Evolutionary conservation across 2,329 filamentous ascomycete species (phyloP).

Genomic region (Xylariales sp.): DNA sequence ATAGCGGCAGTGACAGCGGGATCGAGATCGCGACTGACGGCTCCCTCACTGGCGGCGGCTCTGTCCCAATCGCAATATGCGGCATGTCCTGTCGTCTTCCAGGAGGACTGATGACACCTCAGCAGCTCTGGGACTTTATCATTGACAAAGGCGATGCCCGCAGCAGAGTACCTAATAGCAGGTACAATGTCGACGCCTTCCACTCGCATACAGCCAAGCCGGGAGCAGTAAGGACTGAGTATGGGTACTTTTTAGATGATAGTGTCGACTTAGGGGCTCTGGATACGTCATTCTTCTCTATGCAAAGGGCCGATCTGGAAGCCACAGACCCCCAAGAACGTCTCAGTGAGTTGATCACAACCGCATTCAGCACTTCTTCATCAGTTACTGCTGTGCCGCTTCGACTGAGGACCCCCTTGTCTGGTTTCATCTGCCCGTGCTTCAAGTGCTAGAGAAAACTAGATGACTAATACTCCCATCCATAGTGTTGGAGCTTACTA

Average conservation of each 20-base stretch:
- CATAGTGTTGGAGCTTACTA: slow-evolving; percentile 45
- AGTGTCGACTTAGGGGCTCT: slow-evolving; percentile 9
- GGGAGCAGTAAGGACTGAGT: slow-evolving; percentile 30
- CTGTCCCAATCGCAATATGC: slow-evolving; percentile 42
- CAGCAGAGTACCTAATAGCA: slow-evolving; percentile 36
- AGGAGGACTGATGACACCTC: slow-evolving; percentile 39
- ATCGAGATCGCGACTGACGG: background rate
- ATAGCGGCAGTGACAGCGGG: background rate
- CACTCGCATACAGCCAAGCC: slow-evolving; percentile 32
- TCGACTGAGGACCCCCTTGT: background rate
- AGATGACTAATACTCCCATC: background rate
- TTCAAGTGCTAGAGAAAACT: no score
- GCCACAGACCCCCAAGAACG: slow-evolving; percentile 11
- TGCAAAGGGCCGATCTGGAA: background rate
- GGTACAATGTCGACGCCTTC: slow-evolving; percentile 44
- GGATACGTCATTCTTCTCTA: slow-evolving; percentile 16
- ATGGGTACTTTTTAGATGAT: slow-evolving; percentile 42
- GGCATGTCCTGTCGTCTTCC: slow-evolving; percentile 45
- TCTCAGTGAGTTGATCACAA: slow-evolving; percentile 6
- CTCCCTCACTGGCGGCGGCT: background rate
- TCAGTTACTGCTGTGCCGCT: background rate
- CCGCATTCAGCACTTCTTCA: background rate
- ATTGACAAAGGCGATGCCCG: slow-evolving; percentile 41
- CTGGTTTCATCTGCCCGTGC: background rate
- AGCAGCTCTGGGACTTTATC: slow-evolving; percentile 48